Conservation (phyloP, 2,329 filamentous ascomycete genomes). For the Fusarium dimerum region DNA sequence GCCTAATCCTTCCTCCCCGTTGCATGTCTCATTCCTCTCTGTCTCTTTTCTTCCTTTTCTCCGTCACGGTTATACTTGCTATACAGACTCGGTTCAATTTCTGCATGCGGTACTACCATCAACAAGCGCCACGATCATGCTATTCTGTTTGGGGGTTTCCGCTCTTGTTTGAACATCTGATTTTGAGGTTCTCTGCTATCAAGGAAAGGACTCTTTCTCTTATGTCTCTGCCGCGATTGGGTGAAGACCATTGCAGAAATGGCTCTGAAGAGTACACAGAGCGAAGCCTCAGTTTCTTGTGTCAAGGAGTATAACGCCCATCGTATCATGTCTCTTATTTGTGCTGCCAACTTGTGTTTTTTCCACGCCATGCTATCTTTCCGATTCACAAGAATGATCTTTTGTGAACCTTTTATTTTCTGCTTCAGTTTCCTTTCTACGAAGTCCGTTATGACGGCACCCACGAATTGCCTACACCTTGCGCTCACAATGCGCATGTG, state of each 20-base stretch:
- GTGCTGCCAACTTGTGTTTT: no score
- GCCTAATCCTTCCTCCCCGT: background rate
- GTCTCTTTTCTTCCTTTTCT: background rate
- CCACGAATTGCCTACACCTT: conserved; percentile 65
- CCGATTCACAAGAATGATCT: no score
- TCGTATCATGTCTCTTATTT: no score
- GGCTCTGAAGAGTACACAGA: no score
- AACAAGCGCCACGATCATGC: background rate
- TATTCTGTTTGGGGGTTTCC: no score
- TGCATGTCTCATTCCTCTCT: no score
- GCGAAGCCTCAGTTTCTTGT: no score
- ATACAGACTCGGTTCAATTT: conserved; percentile 2
- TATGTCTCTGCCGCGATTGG: no score
- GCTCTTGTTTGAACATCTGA: background rate
- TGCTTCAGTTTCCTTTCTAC: background rate
- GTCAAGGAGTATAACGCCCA: no score
- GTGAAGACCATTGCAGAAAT: no score
- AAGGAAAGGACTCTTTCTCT: no score
- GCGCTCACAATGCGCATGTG: conserved; percentile 58
- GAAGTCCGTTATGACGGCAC: conserved; percentile 32
- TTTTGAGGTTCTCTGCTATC: background rate
- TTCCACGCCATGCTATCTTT: background rate
- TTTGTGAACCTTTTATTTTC: background rate
- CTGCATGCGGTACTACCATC: background rate
- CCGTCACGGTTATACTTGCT: background rate